A percentile compares a stretch with the other conserved stretches of the same genome.
These are phyloP conservation scores for Xylaria sp. DNA, from an alignment of 2,329 filamentous ascomycete genomes.

Conservation along the genomic window DNA sequence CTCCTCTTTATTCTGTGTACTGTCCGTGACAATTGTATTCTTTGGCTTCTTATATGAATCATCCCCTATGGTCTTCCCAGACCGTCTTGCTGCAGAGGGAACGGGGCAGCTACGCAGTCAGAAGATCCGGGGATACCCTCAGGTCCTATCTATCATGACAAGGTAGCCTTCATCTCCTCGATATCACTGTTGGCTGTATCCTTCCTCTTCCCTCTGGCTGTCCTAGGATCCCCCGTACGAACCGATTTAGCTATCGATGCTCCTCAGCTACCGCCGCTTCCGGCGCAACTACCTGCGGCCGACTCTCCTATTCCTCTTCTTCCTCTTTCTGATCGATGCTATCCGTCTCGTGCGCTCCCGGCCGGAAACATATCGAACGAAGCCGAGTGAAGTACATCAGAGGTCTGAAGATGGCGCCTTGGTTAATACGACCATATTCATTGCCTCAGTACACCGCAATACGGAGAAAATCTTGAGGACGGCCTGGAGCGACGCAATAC, in stretches of 20 bases:
- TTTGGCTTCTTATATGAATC: conserved; percentile 7
- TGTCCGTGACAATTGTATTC: conserved; percentile 22
- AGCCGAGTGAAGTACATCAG: conserved; percentile 38
- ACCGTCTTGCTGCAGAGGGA: conserved; percentile 19
- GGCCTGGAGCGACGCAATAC: conserved; percentile 68
- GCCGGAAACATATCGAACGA: conserved; percentile 47
- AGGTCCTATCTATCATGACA: conserved; percentile 33
- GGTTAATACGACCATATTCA: conserved; percentile 62
- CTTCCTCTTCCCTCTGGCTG: neutral
- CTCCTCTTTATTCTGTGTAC: conserved; percentile 35
- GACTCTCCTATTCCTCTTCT: conserved; percentile 47
- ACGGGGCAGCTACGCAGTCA: conserved; percentile 12
- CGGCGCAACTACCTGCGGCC: conserved; percentile 51
- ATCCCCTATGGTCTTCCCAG: conserved; percentile 27
- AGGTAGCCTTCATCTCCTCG: conserved; percentile 31
- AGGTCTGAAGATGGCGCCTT: conserved; percentile 37
- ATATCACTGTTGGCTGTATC: conserved; percentile 8
- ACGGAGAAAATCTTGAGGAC: conserved; percentile 67
- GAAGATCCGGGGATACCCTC: conserved; percentile 21
- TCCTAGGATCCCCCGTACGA: neutral
- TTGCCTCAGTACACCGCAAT: conserved; percentile 75
- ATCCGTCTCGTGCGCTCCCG: conserved; percentile 47
- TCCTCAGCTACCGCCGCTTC: conserved; percentile 51
- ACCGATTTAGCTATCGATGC: conserved; percentile 46
- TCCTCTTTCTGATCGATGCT: conserved; percentile 51